These are phyloP conservation scores for Boletus bicolor DNA, from an alignment of 768 basidiomycete genomes.

Conservation along the genomic window DNA sequence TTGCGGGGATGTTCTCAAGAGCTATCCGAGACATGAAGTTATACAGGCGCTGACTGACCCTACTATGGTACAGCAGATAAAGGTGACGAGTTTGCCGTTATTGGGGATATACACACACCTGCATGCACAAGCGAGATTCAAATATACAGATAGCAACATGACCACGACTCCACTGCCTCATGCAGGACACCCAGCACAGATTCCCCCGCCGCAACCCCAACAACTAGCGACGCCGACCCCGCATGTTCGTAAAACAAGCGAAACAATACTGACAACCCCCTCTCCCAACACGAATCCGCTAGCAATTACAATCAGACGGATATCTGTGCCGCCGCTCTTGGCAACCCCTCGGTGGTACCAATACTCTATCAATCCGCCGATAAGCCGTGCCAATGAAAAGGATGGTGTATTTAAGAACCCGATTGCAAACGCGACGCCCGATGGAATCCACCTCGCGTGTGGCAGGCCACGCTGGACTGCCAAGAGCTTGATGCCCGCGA, in stretches of 20 bases:
- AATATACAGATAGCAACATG: neutral
- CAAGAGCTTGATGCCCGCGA: conserved; percentile 67
- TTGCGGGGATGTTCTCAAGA: conserved; percentile 65
- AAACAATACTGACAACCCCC: conserved; percentile 82
- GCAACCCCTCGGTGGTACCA: conserved; percentile 54
- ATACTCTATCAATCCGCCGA: conserved; percentile 83
- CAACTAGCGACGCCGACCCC: conserved; percentile 80
- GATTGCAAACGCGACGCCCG: conserved; percentile 92
- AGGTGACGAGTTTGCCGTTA: conserved; percentile 8
- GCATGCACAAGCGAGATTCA: neutral
- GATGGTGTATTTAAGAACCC: conserved; percentile 95
- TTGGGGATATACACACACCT: conserved; percentile 6
- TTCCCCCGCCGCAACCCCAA: conserved; percentile 77
- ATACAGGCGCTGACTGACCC: neutral
- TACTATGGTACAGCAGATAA: neutral
- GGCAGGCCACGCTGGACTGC: conserved; percentile 45
- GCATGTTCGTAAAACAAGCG: conserved; percentile 67
- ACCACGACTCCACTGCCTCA: conserved; percentile 12
- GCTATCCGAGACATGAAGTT: conserved; percentile 61
- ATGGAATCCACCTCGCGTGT: conserved; percentile 80
- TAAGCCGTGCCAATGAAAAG: conserved; percentile 86
- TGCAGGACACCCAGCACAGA: conserved; percentile 66
- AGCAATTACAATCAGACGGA: conserved; percentile 80
- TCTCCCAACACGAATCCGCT: conserved; percentile 97
- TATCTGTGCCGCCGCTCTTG: conserved; percentile 52